Conservation (phyloP, 345 rosid species). For the Camelina hispida region DNA sequence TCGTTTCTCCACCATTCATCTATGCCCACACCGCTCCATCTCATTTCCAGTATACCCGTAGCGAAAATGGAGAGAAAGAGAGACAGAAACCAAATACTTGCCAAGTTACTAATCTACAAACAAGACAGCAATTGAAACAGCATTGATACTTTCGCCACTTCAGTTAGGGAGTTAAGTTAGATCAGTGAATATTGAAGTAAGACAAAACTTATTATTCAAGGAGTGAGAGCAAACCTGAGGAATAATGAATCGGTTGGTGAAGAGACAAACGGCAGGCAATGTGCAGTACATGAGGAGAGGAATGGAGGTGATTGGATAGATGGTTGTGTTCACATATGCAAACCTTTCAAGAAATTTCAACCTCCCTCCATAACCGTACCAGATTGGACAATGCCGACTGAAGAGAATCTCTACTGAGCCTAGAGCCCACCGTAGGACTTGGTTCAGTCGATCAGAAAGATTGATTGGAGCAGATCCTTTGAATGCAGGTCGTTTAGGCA, state of each 20-base stretch:
- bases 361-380: conserved; percentile 88
- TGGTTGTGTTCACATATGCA: conserved; percentile 80
- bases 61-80: conserved; percentile 92
- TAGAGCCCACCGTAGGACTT: conserved; percentile 95
- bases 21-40: conserved; percentile 93
- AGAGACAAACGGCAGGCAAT: conserved; percentile 85
- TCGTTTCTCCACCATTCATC: conserved; percentile 98
- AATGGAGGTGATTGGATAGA: conserved; percentile 80
- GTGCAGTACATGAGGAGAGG: conserved; percentile 93
- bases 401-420: conserved; percentile 61
- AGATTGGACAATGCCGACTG: conserved; percentile 89
- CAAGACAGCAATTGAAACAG: neutral
- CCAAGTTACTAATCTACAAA: conserved; percentile 79
- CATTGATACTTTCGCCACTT: neutral
- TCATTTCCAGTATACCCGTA: conserved; percentile 85
- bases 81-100: conserved; percentile 86
- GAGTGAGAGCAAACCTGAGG: conserved; percentile 64
- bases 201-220: neutral
- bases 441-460: conserved; percentile 91
- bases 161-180: neutral
- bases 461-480: conserved; percentile 93
- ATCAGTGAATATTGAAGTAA: neutral
- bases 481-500: conserved; percentile 80
- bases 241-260: conserved; percentile 86
- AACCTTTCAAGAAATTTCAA: conserved; percentile 86